phyloP scores from a whole-genome alignment of 192 early-diverging fungal genomes.

The Coemansia sp. region DNA sequence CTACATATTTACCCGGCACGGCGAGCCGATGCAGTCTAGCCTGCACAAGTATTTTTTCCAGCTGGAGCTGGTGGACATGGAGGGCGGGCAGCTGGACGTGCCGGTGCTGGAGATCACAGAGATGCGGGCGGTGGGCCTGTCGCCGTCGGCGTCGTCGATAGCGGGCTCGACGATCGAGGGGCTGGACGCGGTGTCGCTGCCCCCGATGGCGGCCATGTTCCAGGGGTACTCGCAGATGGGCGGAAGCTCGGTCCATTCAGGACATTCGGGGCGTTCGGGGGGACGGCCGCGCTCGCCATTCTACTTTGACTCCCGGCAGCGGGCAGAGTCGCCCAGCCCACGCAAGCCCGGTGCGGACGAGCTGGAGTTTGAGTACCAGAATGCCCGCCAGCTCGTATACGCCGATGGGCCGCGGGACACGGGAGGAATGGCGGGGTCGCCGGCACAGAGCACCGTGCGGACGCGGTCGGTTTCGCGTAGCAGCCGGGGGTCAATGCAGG shows the following conservation, averaged over 20 bases:
- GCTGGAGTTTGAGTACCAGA: constrained; percentile 4
- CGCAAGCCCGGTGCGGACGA: neutral
- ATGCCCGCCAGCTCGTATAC: neutral
- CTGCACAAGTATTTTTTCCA: constrained; percentile 54
- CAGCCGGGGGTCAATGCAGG: constrained; percentile 37
- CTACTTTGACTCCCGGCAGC: neutral
- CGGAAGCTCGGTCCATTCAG: constrained; percentile 15
- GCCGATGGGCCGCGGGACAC: neutral
- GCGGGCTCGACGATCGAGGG: constrained; percentile 50
- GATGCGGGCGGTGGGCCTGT: constrained; percentile 25
- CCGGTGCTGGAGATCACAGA: constrained; percentile 40
- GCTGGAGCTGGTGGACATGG: constrained; percentile 37
- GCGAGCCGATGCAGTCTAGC: constrained; percentile 48
- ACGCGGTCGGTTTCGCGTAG: constrained; percentile 43
- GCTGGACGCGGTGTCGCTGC: constrained; percentile 38
- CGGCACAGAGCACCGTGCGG: constrained; percentile 21
- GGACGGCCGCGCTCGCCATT: constrained; percentile 5
- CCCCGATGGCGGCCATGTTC: constrained; percentile 27
- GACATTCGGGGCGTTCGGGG: constrained; percentile 5
- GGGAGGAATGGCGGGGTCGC: constrained; percentile 2
- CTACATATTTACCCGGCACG: constrained; percentile 50
- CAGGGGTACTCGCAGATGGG: constrained; percentile 2
- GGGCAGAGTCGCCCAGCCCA: constrained; percentile 16
- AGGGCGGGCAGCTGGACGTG: neutral
- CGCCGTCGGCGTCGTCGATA: constrained; percentile 36